phyloP scores from a whole-genome alignment of 805 yeast species.

The Schizosaccharomyces octosporus region DNA sequence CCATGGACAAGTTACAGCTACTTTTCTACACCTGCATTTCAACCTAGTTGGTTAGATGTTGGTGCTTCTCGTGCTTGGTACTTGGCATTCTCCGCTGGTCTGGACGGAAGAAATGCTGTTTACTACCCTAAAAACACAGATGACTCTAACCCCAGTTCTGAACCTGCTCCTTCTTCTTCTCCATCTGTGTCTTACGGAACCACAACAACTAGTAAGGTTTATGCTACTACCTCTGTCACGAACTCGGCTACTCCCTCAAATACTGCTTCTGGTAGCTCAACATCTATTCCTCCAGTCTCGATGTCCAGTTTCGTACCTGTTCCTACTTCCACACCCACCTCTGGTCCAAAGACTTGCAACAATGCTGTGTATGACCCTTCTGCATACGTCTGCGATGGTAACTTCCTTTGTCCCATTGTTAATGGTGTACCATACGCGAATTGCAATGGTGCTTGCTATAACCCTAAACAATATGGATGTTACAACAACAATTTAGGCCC shows the following conservation, averaged over 20 bases:
- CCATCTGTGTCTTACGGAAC: not conserved
- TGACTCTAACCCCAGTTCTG: not conserved
- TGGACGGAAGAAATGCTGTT: conserved; percentile 2
- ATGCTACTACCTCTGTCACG: not conserved
- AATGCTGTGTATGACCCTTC: not conserved
- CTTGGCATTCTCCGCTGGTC: conserved; percentile 35
- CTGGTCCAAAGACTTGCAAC: not conserved
- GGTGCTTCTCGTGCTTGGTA: conserved; percentile 84
- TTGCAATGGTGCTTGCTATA: not conserved
- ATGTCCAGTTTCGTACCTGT: not conserved
- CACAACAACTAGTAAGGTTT: not conserved
- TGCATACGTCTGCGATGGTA: not conserved
- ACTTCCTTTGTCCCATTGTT: not conserved
- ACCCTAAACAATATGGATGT: not conserved
- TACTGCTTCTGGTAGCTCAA: not conserved
- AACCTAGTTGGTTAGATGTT: conserved; percentile 35
- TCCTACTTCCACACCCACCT: not conserved
- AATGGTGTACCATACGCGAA: not conserved
- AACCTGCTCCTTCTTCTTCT: not conserved
- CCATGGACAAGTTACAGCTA: conserved; percentile 38
- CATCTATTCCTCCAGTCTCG: not conserved
- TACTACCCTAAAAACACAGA: not conserved
- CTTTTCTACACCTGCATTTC: conserved; percentile 32
- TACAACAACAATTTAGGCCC: not conserved
- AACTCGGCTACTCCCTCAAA: too few species aligned